phyloP scores from a whole-genome alignment of 208 protist species.

The Leishmania mexicana region DNA sequence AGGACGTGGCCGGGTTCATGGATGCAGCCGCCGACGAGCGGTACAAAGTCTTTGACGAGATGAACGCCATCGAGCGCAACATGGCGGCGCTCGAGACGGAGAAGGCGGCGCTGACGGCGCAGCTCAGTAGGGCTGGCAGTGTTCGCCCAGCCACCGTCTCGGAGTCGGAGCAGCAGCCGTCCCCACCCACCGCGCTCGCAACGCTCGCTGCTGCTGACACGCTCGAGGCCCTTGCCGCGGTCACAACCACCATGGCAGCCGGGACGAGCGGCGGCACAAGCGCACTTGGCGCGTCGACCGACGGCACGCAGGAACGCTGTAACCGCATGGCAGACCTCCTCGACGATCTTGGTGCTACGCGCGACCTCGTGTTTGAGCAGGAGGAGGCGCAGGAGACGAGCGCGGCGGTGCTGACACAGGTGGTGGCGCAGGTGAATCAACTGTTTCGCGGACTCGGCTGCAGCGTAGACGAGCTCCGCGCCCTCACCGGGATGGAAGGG shows the following conservation, averaged over 20 bases:
- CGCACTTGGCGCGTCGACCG: background rate
- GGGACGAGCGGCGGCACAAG: background rate
- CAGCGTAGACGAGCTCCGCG: constrained; percentile 28
- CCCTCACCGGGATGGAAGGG: constrained; percentile 26
- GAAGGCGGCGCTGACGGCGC: constrained; percentile 25
- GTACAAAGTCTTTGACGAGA: constrained; percentile 57
- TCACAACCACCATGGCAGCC: background rate
- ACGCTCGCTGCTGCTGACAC: constrained; percentile 16
- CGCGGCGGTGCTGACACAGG: constrained; percentile 23
- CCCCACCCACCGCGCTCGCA: constrained; percentile 7
- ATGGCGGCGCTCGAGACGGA: constrained; percentile 38
- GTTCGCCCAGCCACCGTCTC: background rate
- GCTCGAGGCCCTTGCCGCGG: constrained; percentile 8
- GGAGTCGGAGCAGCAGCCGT: background rate
- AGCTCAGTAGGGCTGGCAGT: constrained; percentile 2
- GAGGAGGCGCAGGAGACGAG: constrained; percentile 32
- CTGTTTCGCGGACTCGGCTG: constrained; percentile 62
- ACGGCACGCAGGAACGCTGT: background rate
- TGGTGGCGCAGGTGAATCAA: constrained; percentile 36
- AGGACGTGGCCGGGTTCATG: constrained; percentile 61
- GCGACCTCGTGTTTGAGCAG: constrained; percentile 27
- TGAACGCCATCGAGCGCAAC: constrained; percentile 53
- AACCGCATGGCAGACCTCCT: constrained; percentile 24
- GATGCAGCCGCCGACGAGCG: constrained; percentile 46
- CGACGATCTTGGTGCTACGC: constrained; percentile 25